Evolutionary conservation across 2,329 filamentous ascomycete genomes (phyloP), one percentile per base, ranked within the genome.

Genomic region (Incumbomyces delicatus): DNA sequence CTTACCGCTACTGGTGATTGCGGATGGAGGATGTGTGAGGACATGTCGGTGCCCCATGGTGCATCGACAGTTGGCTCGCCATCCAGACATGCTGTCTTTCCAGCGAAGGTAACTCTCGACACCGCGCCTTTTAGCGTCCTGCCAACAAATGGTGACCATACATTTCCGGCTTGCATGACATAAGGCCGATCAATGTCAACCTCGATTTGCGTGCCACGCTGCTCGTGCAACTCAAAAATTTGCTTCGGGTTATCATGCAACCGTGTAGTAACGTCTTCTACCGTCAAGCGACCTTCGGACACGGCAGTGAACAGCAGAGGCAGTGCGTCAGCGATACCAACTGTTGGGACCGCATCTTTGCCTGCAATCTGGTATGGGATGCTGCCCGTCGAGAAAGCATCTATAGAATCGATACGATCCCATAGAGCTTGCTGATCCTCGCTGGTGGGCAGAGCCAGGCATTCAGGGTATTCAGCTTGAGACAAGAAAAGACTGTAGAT

Each of bases 191-290:
- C 84, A 56, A 88, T 73, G 65, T 88, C 85, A 17, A 86, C 75
- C 68, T 89, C 85, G 31, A 89, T 74, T 4, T 77, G 78, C 32
- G 82, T 81, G 49, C 80, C 80, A n/a, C 75, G 66, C 65, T 89
- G 85, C 56, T 89, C 85, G 54, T 89, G 85, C 42, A 89, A 75
- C 68, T 89, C 84, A 56, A 89, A 89, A 57, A 89, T 88, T 61
- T 77, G 76, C 69, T 83, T 85, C 2, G 85, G 85, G 61, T 87
- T 88, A 60, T 86, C 81, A 61, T 88, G 83, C 39, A 89, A 73
- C 35, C 82, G 78, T 46, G 67, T 61, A 60, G 78, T 82, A 61
- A 89, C 75, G 60, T 89, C 84, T 29, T 88, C 83, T 31, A 88
- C 66, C 2, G 81, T 85, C 57, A 89, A 65, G 58, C 74, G 81